Conservation (phyloP, 306 rosid genomes). For the Geum urbanum region DNA sequence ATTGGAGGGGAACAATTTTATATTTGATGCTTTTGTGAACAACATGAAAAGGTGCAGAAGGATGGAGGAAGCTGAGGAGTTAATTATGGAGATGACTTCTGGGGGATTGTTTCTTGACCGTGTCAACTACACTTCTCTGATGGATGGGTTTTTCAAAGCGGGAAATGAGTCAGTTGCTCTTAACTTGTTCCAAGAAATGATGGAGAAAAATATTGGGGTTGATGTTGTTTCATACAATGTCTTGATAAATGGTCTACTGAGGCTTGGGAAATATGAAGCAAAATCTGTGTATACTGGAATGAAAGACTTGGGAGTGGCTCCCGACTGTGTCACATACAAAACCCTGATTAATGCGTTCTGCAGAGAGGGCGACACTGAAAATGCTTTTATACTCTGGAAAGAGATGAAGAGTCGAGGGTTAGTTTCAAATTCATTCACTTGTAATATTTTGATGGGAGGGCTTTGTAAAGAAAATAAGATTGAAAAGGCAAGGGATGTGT, state of each 20-base stretch:
- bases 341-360: conserved; percentile 60
- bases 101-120: conserved; percentile 58
- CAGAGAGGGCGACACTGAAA: conserved; percentile 50
- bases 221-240: conserved; percentile 87
- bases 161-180: conserved; percentile 64
- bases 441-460: conserved; percentile 55
- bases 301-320: conserved; percentile 66
- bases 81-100: conserved; percentile 55
- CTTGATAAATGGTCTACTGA: conserved; percentile 64
- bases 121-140: conserved; percentile 68
- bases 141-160: conserved; percentile 72
- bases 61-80: conserved; percentile 60
- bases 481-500: conserved; percentile 53
- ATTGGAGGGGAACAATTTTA: conserved; percentile 52
- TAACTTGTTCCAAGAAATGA: conserved; percentile 67
- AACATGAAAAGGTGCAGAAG: conserved; percentile 59
- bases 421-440: conserved; percentile 52
- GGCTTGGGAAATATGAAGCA: conserved; percentile 65
- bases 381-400: conserved; percentile 59
- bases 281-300: conserved; percentile 57
- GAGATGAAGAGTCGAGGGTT: conserved; percentile 71
- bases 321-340: conserved; percentile 71
- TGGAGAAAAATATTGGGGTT: conserved; percentile 46
- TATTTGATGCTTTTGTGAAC: conserved; percentile 73
- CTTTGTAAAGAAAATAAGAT: conserved; percentile 61